Base-by-base conservation (phyloP, 2,329 filamentous ascomycete species). In the Diplodia scrobiculata region DNA sequence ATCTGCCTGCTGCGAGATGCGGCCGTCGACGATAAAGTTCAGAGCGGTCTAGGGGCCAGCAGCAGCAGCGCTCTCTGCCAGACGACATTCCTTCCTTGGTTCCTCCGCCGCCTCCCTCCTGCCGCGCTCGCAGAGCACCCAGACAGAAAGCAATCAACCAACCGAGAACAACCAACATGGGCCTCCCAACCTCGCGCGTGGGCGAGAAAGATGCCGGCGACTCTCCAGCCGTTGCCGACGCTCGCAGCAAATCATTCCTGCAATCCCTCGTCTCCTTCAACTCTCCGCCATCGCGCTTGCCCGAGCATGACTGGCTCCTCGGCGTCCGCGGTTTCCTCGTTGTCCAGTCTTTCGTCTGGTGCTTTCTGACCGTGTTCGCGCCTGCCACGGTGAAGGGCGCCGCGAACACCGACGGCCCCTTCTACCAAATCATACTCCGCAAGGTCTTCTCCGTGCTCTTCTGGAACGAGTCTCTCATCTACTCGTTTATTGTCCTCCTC, bases 381-480 rank as follows among this genome's bases (percentile, higher is more conserved):
- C 81, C 81, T 14, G 73, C 75, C 9, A 72, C 80, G 10, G 79
- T 80, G 4, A 73, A 72, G 45, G 62, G 51, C 29, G 70, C 71
- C 32, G 74, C 74, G 58, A 75, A 77, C 59, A 68, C 72, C 10
- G 60, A 73, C n/a, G 79, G 79, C 0, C 76, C 78, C 2, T 63
- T 70, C 13, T 80, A 79, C 66, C 78, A 81, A 70, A 69, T 73
- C 17, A 70, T 80, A 32, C 70, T 83, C 34, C 78, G 80, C 58
- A 80, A 82, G 66, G 75, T 79, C 1, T 73, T 83, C 48, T 79
- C 78, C 0, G 77, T 81, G 14, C 71, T 82, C 3, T 76, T 81
- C 66, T 82, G 79, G 78, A 81, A 82, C 67, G 74, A 78, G 38
- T 75, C 76, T 36, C 72, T 83, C 66, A 78, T 83, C 63, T 79